Conservation (phyloP, 768 basidiomycete genomes). For the Amanita thiersii region DNA sequence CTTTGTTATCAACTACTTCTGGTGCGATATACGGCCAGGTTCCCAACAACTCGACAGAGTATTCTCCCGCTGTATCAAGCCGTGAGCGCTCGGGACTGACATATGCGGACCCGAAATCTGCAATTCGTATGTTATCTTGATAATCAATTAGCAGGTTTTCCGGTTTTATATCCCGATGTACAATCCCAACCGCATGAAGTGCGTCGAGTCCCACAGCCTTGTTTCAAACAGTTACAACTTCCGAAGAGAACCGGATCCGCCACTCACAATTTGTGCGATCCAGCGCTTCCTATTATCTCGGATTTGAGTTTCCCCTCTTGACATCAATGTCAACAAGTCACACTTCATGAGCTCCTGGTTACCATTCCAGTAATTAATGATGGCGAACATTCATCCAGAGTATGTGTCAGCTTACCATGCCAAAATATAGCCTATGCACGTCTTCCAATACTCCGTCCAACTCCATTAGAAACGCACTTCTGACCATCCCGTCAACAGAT, state of each 20-base stretch:
- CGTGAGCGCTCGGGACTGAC: slow-evolving; percentile 9
- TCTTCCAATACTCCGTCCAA: slow-evolving; percentile 28
- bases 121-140: slow-evolving; percentile 29
- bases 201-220: slow-evolving; percentile 32
- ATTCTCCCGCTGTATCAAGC: slow-evolving; percentile 12
- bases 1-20: slow-evolving; percentile 25
- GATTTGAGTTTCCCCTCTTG: slow-evolving; percentile 14
- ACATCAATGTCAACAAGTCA: slow-evolving; percentile 25
- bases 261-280: slow-evolving; percentile 30
- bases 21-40: slow-evolving; percentile 32
- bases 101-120: slow-evolving; percentile 32
- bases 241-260: background rate
- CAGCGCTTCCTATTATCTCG: slow-evolving; percentile 24
- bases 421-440: slow-evolving; percentile 20
- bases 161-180: slow-evolving; percentile 65
- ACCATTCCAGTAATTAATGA: background rate
- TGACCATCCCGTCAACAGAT: slow-evolving; percentile 13
- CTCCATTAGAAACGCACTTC: slow-evolving; percentile 28
- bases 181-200: slow-evolving; percentile 52
- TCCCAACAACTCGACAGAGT: slow-evolving; percentile 20
- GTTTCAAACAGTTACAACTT: background rate
- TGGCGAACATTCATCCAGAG: background rate
- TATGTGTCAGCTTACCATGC: slow-evolving; percentile 25
- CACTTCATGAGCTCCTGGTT: slow-evolving; percentile 28
- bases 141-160: slow-evolving; percentile 58